Conservation (phyloP, 164 flowering plant species). For the Kingdonia uniflora region DNA sequence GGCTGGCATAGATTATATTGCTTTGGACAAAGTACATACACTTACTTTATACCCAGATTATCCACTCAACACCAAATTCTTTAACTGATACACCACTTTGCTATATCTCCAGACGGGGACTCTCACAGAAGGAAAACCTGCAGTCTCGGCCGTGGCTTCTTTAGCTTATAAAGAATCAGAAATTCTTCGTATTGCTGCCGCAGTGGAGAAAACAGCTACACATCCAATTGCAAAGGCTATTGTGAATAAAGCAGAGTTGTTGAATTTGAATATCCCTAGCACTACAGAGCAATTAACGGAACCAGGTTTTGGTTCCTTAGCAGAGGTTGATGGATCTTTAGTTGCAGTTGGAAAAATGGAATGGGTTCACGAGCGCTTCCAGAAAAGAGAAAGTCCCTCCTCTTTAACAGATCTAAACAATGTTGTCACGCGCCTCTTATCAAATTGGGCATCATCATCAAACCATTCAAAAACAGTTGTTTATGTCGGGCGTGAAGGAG, state of each 20-base stretch:
- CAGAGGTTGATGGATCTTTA: constrained; percentile 78
- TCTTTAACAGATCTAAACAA: constrained; percentile 40
- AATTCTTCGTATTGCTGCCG: constrained; percentile 78
- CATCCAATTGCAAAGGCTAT: constrained; percentile 95
- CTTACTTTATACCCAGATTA: not conserved
- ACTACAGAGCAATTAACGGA: constrained; percentile 79
- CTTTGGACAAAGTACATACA: constrained; percentile 70
- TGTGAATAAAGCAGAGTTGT: constrained; percentile 55
- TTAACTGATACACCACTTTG: not conserved
- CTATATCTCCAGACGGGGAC: constrained; percentile 74
- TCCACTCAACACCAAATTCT: too few species aligned
- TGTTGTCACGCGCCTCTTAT: constrained; percentile 27
- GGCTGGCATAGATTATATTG: constrained; percentile 59
- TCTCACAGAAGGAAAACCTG: constrained; percentile 89
- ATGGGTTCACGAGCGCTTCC: constrained; percentile 76
- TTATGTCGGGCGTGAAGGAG: constrained; percentile 89
- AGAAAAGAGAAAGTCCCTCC: constrained; percentile 24
- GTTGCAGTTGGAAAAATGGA: constrained; percentile 77
- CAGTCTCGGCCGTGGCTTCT: constrained; percentile 68
- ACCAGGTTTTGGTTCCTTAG: constrained; percentile 89
- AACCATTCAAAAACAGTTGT: constrained; percentile 63
- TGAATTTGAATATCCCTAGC: constrained; percentile 51
- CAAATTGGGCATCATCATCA: constrained; percentile 24
- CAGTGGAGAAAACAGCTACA: constrained; percentile 87
- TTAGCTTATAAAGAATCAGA: constrained; percentile 47